Evolutionary conservation across 371 early-diverging fungal genomes (phyloP), one percentile per base, ranked within the genome.

Genomic region (Lichtheimia ornata): DNA sequence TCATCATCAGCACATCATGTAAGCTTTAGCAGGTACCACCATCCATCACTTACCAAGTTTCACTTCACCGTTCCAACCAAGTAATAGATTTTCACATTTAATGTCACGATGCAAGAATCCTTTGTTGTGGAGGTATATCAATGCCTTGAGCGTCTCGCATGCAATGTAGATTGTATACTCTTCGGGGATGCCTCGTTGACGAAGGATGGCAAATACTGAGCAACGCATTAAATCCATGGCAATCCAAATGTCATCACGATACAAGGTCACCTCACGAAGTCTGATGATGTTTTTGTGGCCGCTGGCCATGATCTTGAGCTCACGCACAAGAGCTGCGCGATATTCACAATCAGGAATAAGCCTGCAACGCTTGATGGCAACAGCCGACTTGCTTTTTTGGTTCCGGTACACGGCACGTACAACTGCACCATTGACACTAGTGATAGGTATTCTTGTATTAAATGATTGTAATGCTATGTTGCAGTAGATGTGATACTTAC

Each of bases 41-140:
- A 96, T 77, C n/a, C 17, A 18, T 84, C 96, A 96, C 77, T 95
- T 99, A 57, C 94, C 94, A 63, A 99, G 91, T 76, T 99, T 99
- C 53, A 99, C 84, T 73, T 96, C 92, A 42, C 95, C 97, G 59
- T 97, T 87, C 61, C 87, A 78, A 44, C 96, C 98, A 44, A 99
- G 76, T 52, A 99, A 80, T 47, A 99, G 70, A 68, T 99, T 99
- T 72, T 99, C 99, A 53, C 95, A 95, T 74, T 97, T 96, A 57
- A 96, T 89, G 65, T 94, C 94, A 22, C 99, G 83, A 71, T 99
- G 99, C 66, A 99, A 98, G 24, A 98, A 95, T 53, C 94, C 85
- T 68, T 95, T 95, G 24, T 78, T 72, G 68, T 99, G 99, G 40
- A 99, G 82, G 69, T 97, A 99, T 11, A 77, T 64, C 1, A 99